Base-by-base conservation (phyloP, 1,139 yeast genomes). In the Yamadazyma kanchanaburiensis region DNA sequence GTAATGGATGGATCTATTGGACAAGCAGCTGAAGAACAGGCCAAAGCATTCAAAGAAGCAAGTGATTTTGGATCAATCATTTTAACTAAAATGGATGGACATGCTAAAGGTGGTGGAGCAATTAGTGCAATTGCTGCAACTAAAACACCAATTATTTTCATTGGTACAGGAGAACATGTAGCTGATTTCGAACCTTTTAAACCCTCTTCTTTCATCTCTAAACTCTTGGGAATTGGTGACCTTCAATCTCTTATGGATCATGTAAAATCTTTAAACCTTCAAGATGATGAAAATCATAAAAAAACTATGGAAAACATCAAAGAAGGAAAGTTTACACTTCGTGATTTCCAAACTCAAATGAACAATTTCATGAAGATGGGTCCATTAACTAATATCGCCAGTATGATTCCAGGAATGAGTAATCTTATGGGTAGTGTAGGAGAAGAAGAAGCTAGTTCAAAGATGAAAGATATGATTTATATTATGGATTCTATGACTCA, bases 41-140 rank as follows among this genome's bases (percentile, higher is more conserved):
- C 96, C 6, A 74, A 73, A 49, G 98, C 98, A 2, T 91, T 91
- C 64, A 91, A 91, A 58, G 96, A 88, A 33, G 77, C 91, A 24
- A 72, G 96, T 4, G 80, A 91, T 51, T 91, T 91, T 51, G 98
- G 98, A 50, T 89, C 97, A 15, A 91, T 91, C 43, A 84, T 91
- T 39, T 72, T 91, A 53, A 91, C 98, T 17, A 91, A 91, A 58
- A 82, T 91, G 95, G 98, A 91, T 58, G 98, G 98, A 27, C 97
- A 91, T 53, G 98, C 98, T 23, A 91, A 85, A 60, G 98, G 98
- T 55, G 98, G 98, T 64, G 98, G 98, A 69, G 98, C 98, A 15
- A 88, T 91, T 33, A 87, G 96, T 24, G 98, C 98, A 0, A 97
- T 91, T 32, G 98, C 98, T 1, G 94, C 96, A 2, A 89, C 98